A percentile compares a stretch with the other conserved stretches of the same genome.
Evolutionary conservation across 441 rosid species (phyloP).

Genomic region (Brassica hybrid): DNA sequence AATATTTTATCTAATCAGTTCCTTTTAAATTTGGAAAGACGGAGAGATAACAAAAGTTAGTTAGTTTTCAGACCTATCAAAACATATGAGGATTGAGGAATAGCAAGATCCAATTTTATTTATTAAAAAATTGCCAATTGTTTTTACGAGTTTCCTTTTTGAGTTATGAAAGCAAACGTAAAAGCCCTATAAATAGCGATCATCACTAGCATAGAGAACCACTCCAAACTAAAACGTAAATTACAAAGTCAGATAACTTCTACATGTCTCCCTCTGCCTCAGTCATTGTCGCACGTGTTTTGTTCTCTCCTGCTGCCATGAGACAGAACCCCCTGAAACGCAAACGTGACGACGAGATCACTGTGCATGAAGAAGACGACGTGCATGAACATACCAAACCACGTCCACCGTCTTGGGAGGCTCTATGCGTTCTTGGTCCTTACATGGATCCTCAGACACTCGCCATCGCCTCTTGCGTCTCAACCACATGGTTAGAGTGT

Average conservation of each 20-base stretch:
- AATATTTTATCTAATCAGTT: neutral
- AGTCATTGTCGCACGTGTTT: neutral
- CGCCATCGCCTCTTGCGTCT: conserved; percentile 34
- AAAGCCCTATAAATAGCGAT: neutral
- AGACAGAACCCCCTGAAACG: conserved; percentile 14
- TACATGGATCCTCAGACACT: conserved; percentile 30
- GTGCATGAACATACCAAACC: neutral
- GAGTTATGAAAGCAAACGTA: neutral
- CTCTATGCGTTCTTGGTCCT: conserved; percentile 15
- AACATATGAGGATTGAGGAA: neutral
- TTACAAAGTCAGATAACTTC: neutral
- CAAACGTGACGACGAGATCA: conserved; percentile 12
- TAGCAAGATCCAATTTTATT: no score
- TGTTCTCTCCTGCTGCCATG: neutral
- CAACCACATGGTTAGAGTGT: conserved; percentile 23
- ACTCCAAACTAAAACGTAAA: no score
- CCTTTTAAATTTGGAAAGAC: neutral
- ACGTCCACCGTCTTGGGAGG: conserved; percentile 26
- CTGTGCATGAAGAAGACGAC: conserved; percentile 9
- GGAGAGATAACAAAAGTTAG: neutral
- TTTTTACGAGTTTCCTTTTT: neutral
- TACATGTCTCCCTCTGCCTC: conserved; percentile 10
- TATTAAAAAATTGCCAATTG: neutral
- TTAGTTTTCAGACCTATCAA: neutral
- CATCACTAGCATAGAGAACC: no score